Percentiles rank a stretch among this genome's conserved stretches.
phyloP scores from a whole-genome alignment of 139 green algal genomes.

The Spirogloea muscicola region DNA sequence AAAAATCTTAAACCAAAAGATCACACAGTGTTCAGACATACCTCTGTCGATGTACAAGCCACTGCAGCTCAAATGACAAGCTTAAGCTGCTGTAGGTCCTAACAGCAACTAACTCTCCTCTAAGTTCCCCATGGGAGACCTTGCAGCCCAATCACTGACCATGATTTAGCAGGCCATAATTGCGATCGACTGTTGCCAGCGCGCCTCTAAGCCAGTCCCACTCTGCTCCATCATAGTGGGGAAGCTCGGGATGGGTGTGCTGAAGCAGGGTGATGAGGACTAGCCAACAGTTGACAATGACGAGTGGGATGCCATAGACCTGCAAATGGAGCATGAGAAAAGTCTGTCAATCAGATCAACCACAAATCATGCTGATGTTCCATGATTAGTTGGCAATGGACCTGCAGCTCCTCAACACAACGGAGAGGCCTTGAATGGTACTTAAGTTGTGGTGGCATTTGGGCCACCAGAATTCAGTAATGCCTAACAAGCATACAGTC shows the following conservation, averaged over 20 bases:
- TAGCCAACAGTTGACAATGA: conserved; percentile 86
- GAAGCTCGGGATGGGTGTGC: conserved; percentile 79
- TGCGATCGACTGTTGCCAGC: conserved; percentile 78
- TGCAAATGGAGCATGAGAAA: background rate
- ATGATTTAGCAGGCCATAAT: conserved; percentile 63
- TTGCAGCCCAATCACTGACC: no score
- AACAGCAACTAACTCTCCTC: no score
- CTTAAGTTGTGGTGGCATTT: no score
- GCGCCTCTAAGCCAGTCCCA: conserved; percentile 89
- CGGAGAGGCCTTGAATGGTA: background rate
- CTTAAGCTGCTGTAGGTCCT: no score
- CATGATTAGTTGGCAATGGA: background rate
- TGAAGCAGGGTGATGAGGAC: conserved; percentile 81
- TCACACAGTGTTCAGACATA: no score
- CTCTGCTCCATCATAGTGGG: conserved; percentile 72
- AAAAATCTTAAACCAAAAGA: no score
- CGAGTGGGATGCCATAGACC: conserved; percentile 72
- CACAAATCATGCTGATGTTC: background rate
- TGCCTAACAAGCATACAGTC: background rate
- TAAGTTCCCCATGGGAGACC: no score
- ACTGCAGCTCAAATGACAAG: no score
- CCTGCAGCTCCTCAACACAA: background rate
- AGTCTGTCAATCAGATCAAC: background rate
- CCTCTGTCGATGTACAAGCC: no score
- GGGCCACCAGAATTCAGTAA: background rate